Conservation (phyloP, 2,329 filamentous ascomycete genomes). For the Xylariaceae sp. region DNA sequence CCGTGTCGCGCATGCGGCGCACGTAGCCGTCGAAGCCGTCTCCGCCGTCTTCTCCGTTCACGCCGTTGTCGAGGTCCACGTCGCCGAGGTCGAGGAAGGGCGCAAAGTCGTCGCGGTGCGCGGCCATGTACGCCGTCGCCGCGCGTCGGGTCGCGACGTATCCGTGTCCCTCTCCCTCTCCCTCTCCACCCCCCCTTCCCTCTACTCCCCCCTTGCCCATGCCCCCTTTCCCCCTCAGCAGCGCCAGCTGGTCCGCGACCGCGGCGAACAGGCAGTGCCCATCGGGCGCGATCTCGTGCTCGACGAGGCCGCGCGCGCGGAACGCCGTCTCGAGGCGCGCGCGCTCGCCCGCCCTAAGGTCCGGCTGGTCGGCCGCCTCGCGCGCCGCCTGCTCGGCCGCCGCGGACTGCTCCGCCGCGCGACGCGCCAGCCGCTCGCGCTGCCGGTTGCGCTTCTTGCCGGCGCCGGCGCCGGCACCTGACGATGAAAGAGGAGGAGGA, state of each 20-base stretch:
- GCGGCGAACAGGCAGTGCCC: conserved; percentile 94
- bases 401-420: conserved; percentile 76
- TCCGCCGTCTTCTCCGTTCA: no score
- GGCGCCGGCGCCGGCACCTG: conserved; percentile 15
- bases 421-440: conserved; percentile 82
- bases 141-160: conserved; percentile 63
- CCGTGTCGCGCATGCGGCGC: conserved; percentile 71
- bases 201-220: conserved; percentile 5
- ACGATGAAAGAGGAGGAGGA: no score
- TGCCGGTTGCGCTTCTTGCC: conserved; percentile 79
- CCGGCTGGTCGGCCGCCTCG: conserved; percentile 68
- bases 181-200: conserved; percentile 13
- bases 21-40: conserved; percentile 69
- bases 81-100: conserved; percentile 62
- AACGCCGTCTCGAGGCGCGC: conserved; percentile 64
- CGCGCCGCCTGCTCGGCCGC: conserved; percentile 58
- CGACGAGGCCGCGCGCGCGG: conserved; percentile 52
- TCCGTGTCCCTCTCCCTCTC: conserved; percentile 25
- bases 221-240: not conserved
- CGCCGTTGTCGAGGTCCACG: no score
- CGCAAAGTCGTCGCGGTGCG: conserved; percentile 71
- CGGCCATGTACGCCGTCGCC: conserved; percentile 70
- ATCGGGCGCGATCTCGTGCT: conserved; percentile 79
- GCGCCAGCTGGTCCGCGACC: conserved; percentile 71
- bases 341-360: conserved; percentile 64